phyloP scores from a whole-genome alignment of 805 yeast genomes.

The Zygotorulaspora danielsina region DNA sequence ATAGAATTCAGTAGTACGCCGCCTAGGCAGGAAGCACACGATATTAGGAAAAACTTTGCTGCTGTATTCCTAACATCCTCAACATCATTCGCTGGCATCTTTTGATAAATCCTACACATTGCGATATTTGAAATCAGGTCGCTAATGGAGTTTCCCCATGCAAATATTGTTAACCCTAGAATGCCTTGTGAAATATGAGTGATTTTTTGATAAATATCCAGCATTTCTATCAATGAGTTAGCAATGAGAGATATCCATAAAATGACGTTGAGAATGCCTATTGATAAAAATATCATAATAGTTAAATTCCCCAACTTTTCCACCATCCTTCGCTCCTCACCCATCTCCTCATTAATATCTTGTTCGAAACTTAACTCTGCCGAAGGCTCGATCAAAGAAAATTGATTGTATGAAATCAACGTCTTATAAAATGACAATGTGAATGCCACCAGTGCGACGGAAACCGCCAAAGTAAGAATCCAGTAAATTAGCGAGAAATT shows the following conservation, averaged over 20 bases:
- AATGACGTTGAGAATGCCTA: slow-evolving; percentile 34
- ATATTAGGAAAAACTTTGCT: slow-evolving; percentile 80
- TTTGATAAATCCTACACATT: slow-evolving; percentile 54
- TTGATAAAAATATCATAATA: slow-evolving; percentile 13
- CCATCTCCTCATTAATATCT: slow-evolving; percentile 9
- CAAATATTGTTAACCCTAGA: slow-evolving; percentile 86
- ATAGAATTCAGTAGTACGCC: slow-evolving; percentile 80
- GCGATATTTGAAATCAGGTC: slow-evolving; percentile 85
- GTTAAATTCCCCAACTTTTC: slow-evolving; percentile 20
- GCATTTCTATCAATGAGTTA: slow-evolving; percentile 34
- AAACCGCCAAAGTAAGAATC: slow-evolving; percentile 12
- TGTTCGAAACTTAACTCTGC: slow-evolving; percentile 7
- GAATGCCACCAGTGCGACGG: slow-evolving; percentile 12
- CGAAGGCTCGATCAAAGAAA: slow-evolving; percentile 22
- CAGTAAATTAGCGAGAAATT: slow-evolving; percentile 12
- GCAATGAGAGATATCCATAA: slow-evolving; percentile 35
- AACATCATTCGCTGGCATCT: slow-evolving; percentile 22
- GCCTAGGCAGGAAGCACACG: slow-evolving; percentile 90
- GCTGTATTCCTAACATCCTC: slow-evolving; percentile 22
- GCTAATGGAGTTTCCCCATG: slow-evolving; percentile 90
- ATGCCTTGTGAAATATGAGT: slow-evolving; percentile 67
- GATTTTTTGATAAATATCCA: slow-evolving; percentile 32
- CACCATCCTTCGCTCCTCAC: slow-evolving; percentile 16
- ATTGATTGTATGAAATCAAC: slow-evolving; percentile 17
- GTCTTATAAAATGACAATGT: slow-evolving; percentile 16